Evolutionary conservation across 139 green algal species (phyloP), one percentile per base, ranked within the genome.

Genomic region (Bryopsis sp.): DNA sequence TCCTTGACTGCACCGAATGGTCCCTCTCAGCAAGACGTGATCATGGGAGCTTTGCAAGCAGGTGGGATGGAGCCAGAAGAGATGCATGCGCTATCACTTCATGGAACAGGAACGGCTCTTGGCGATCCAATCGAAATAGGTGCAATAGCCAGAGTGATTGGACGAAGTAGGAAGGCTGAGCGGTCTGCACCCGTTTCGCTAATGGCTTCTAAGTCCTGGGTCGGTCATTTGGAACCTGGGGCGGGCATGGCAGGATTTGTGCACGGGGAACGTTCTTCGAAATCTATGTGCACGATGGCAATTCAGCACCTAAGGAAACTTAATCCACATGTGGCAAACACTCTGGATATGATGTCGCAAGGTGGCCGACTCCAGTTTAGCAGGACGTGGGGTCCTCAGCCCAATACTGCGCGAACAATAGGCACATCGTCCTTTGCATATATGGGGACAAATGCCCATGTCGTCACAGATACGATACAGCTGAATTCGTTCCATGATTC

Each of bases 41-140:
- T 95, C 19, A 68, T 67, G 0, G 39, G 47, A 4, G 85, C 85
- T 0, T 72, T 95, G 58, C 43, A 39, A 34, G 67, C 65, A 24
- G 80, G 84, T 5, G 48, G 38, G 0, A 11, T 85, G 26, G 3
- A 50, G 15, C n/a, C 62, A 19, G 3, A n/a, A 2, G 67, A 64
- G 2, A 33, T 80, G 26, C 54, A 61, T 1, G 26, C 57, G 22
- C 72, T 94, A 39, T 77, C 87, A 24, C 74, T 91, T 73, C 88
- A 95, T 62, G 89, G 89, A 63, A 96, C 90, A 6, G 89, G 89
- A 7, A 96, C 90, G 8, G 69, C 84, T 7, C 78, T 96, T 22
- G 90, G 90, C 19, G 90, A 96, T 68, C 87, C 89, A 3, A 95
- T 95, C 39, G 90, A 96, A 74, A 65, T 90, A 0, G 85, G 85